Evolutionary conservation across 257 asterid species (phyloP).

Genomic region (Plantago ovata): DNA sequence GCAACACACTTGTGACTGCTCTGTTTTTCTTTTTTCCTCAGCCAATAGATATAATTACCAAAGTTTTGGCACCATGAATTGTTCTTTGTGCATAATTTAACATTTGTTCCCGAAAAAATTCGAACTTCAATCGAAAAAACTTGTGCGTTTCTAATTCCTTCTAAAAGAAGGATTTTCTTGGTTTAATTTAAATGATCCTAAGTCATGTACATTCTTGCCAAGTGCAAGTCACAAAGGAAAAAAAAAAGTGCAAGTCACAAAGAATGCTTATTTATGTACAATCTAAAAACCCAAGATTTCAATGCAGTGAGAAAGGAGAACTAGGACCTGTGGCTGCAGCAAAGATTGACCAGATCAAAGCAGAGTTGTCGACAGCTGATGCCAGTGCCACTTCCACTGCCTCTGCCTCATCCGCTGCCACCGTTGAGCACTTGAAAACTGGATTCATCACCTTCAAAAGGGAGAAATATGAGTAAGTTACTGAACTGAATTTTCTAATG

Average conservation of each 20-base stretch:
- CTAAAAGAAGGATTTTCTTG: too few species aligned
- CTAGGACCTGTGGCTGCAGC: slow-evolving; percentile 80
- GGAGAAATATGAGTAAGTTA: slow-evolving; percentile 81
- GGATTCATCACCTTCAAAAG: slow-evolving; percentile 78
- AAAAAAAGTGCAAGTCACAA: background rate
- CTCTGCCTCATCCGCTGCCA: slow-evolving; percentile 32
- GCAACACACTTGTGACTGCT: too few species aligned
- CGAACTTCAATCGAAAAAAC: too few species aligned
- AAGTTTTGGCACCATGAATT: too few species aligned
- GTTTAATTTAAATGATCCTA: too few species aligned
- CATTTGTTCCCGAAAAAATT: too few species aligned
- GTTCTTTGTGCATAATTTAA: too few species aligned
- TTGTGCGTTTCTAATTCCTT: too few species aligned
- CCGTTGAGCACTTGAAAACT: slow-evolving; percentile 62
- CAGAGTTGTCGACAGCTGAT: slow-evolving; percentile 50
- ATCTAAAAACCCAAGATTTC: background rate
- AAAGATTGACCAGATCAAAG: slow-evolving; percentile 60
- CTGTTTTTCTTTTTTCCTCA: too few species aligned
- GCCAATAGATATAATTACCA: too few species aligned
- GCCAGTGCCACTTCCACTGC: slow-evolving; percentile 34
- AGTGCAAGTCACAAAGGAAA: too few species aligned
- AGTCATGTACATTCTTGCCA: too few species aligned
- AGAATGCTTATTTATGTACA: background rate
- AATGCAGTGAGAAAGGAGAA: slow-evolving; percentile 72
- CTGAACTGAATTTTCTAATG: background rate